Base-by-base conservation (phyloP, 371 early-diverging fungal genomes). In the Saksenaea vasiformis region DNA sequence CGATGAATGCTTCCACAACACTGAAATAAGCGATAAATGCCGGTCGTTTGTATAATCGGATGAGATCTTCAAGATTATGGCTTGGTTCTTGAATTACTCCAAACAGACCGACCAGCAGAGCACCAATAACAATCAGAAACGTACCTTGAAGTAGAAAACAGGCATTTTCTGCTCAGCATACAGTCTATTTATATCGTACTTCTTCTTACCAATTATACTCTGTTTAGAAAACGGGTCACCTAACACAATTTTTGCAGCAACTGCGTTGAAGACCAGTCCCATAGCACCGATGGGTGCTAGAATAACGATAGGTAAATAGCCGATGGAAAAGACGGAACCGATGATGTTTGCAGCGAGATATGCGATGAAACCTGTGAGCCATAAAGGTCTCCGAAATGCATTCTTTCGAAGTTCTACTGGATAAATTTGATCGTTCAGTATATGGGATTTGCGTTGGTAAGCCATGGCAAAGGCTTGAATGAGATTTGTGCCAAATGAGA, bases 231-330 rank as follows among this genome's bases (percentile, higher is more conserved):
- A 89, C 39, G 79, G 85, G 68, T 89, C 90, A 19, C 81, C 83
- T 43, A 93, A 64, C 5, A 93, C 79, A 27, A 85, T 64, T 38
- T 84, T 76, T 8, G 93, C 92, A 68, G 90, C 91, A 7, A 91
- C 69, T 7, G 91, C 91, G 73, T 93, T 93, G 65, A 91, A 90
- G 15, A 91, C 90, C 38, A 93, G 77, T 2, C 85, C 86, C 54
- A 92, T 86, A 11, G 93, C 91, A 1, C 92, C 91, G 61, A 93
- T 76, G 4, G 93, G 93, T 11, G 93, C 93, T 34, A 92, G 76
- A 51, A 92, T 91, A 61, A 92, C 88, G n/a, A 93, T 90, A 3
- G 93, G 93, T 14, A 93, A 78, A 61, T 90, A 87, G 51, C 91
- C 91, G 60, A 93, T 88, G 2, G 93, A 87, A 41, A 91, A 86